Evolutionary conservation across 768 basidiomycete species (phyloP).

Genomic region (Favolaschia claudopus): DNA sequence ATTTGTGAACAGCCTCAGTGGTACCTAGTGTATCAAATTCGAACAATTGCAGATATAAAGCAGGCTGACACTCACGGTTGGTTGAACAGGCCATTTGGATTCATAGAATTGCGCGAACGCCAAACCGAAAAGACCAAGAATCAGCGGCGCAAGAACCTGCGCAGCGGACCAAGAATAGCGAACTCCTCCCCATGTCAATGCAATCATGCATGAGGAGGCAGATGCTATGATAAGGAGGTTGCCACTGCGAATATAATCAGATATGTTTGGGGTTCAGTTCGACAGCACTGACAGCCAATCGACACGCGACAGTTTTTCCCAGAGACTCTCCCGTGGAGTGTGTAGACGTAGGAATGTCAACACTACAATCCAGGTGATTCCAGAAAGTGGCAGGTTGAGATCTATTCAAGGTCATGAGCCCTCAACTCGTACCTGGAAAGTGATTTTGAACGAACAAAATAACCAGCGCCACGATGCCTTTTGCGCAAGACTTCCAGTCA

Average conservation of each 20-base stretch:
- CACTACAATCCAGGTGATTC: neutral
- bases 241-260: constrained; percentile 38
- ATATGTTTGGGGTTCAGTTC: constrained; percentile 33
- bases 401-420: neutral
- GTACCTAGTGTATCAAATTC: neutral
- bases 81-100: neutral
- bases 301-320: neutral
- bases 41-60: neutral
- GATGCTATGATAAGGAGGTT: constrained; percentile 40
- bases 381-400: constrained; percentile 8
- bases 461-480: constrained; percentile 46
- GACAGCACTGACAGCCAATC: constrained; percentile 11
- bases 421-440: constrained; percentile 41
- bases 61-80: constrained; percentile 2
- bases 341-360: neutral
- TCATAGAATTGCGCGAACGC: neutral
- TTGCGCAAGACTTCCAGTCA: constrained; percentile 41
- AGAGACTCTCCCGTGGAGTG: neutral
- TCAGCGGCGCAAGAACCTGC: constrained; percentile 48
- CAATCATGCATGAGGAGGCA: constrained; percentile 37
- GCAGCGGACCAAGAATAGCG: constrained; percentile 46
- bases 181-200: constrained; percentile 49
- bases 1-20: neutral
- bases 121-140: constrained; percentile 39
- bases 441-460: constrained; percentile 35